phyloP scores from a whole-genome alignment of 371 early-diverging fungal genomes.

The Rhizomucor miehei region DNA sequence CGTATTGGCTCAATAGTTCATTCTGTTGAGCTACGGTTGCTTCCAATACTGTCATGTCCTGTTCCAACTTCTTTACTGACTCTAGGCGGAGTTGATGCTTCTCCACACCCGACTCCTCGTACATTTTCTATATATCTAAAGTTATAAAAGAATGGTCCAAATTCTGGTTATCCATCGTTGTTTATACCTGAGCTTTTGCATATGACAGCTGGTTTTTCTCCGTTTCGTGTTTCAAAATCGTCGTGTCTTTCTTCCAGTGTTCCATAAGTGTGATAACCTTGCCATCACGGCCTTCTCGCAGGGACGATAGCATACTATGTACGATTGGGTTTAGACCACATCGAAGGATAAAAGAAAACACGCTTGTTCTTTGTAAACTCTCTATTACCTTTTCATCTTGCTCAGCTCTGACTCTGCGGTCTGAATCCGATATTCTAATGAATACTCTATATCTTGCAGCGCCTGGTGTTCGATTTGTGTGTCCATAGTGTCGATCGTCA shows the following conservation, averaged over 20 bases:
- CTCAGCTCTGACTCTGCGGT: constrained; percentile 12
- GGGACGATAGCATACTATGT: constrained; percentile 6
- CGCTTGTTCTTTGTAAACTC: neutral
- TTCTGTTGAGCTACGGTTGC: constrained; percentile 7
- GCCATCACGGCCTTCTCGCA: constrained; percentile 2
- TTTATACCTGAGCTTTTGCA: constrained; percentile 8
- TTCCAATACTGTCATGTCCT: constrained; percentile 12
- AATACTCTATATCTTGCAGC: constrained; percentile 13
- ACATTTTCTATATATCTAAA: constrained; percentile 8
- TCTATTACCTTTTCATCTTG: constrained; percentile 14
- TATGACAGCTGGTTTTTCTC: constrained; percentile 5
- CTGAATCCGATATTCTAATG: constrained; percentile 10
- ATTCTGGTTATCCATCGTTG: neutral
- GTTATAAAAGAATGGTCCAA: neutral
- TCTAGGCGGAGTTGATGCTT: constrained; percentile 12
- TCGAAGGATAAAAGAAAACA: neutral
- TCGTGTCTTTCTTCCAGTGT: constrained; percentile 5
- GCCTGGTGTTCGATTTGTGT: constrained; percentile 10
- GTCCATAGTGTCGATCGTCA: constrained; percentile 16
- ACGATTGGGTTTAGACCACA: neutral
- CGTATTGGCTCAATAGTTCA: constrained; percentile 6
- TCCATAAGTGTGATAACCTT: neutral
- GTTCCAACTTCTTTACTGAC: constrained; percentile 11
- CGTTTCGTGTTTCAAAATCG: constrained; percentile 6
- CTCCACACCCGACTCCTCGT: constrained; percentile 11